Evolutionary conservation across 2,329 filamentous ascomycete species (phyloP).

Genomic region (Phialemonium atrogriseum): DNA sequence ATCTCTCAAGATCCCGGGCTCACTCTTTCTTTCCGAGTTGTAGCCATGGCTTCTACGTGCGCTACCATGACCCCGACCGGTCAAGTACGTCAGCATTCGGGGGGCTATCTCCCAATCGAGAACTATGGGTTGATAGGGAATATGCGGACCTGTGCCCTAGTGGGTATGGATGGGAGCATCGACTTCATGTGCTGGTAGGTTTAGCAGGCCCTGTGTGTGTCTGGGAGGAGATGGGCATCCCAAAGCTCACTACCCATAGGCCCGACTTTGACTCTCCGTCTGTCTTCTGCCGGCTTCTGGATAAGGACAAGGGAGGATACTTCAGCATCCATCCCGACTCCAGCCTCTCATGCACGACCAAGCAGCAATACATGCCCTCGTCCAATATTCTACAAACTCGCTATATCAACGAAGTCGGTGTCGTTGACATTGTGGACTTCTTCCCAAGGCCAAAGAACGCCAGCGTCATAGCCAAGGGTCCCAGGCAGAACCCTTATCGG

Average conservation of each 20-base stretch:
- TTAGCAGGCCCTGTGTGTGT: too few species aligned
- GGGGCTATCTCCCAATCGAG: constrained; percentile 56
- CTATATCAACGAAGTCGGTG: constrained; percentile 69
- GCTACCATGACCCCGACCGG: constrained; percentile 17
- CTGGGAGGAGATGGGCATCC: too few species aligned
- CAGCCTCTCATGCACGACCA: constrained; percentile 52
- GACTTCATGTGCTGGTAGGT: constrained; percentile 71
- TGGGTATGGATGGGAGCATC: constrained; percentile 64
- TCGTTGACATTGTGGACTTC: constrained; percentile 66
- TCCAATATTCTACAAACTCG: constrained; percentile 69
- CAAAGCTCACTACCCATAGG: constrained; percentile 30
- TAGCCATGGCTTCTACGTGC: constrained; percentile 23
- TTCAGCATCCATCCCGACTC: constrained; percentile 57
- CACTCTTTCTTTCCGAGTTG: not conserved
- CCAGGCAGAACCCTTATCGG: constrained; percentile 42
- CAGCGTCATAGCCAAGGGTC: constrained; percentile 37
- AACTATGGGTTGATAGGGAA: constrained; percentile 76
- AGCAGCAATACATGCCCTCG: constrained; percentile 69
- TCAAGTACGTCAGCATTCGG: constrained; percentile 22
- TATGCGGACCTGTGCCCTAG: constrained; percentile 70
- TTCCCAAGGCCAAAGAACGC: constrained; percentile 61
- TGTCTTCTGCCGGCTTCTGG: constrained; percentile 65
- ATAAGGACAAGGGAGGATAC: constrained; percentile 66
- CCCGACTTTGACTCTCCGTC: constrained; percentile 73
- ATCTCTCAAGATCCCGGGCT: too few species aligned